Base-by-base conservation (phyloP, 83 land plant genomes). In the Thuja plicata region DNA sequence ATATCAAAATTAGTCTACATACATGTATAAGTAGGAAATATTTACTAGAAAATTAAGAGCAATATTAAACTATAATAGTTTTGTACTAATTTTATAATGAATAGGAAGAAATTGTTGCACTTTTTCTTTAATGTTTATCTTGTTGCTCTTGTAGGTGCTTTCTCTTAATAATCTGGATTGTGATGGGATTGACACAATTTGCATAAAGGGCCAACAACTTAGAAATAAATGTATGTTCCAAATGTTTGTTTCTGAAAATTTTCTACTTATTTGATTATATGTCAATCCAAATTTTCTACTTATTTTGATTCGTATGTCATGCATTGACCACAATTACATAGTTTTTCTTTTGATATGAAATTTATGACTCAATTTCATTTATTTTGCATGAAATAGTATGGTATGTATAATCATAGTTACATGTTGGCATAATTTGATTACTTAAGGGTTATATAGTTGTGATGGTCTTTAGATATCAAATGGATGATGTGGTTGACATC, bases 191-290 rank as follows among this genome's bases (percentile, higher is more conserved):
- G 91, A 94, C 24, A 90, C 91, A 43, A 89, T 96, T 76, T 92
- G 92, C 88, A 93, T 96, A 43, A 97, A 93, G 88, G 96, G 95
- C 40, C 95, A 96, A 88, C 84, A 92, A 38, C 91, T 96, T 52
- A 93, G 95, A 70, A 93, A 88, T 90, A 96, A 96, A 89, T 93
- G 98, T 96, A 89, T 55, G 94, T 91, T 45, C 35, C n/a, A 45
- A 55, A 19, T 11, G 0, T 80, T 46, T 43, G 19, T 43, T 46
- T n/a, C 15, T 83, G 30, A 38, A 38, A 9, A 2, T 13, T 21
- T 40, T 80, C 43, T 79, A 7, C 45, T 38, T 2, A 32, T 37
- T 19, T 60, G n/a, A n/a, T n/a, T n/a, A n/a, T n/a, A n/a, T n/a
- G n/a, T n/a, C n/a, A n/a, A n/a, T n/a, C n/a, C n/a, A n/a, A n/a